Percentiles rank a stretch among this genome's conserved stretches.
phyloP scores from a whole-genome alignment of 805 yeast genomes.

The Helenozyma rhizophorensis region DNA sequence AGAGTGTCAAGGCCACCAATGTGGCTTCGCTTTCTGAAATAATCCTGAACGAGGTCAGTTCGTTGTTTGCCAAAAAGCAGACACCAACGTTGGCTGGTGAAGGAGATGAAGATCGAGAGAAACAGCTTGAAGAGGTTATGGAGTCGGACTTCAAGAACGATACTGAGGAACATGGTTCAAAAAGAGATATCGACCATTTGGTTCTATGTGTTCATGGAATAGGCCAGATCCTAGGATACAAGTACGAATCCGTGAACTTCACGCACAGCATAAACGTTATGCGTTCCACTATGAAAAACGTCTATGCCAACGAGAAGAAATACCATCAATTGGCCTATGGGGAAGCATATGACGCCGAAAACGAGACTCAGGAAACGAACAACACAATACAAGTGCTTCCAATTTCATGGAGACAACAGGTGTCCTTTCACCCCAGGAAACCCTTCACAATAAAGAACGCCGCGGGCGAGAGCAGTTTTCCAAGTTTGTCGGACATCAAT shows the following conservation, averaged over 20 bases:
- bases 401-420: constrained; percentile 83
- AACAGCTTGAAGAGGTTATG: constrained; percentile 9
- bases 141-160: constrained; percentile 9
- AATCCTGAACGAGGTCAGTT: constrained; percentile 25
- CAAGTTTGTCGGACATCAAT: constrained; percentile 67
- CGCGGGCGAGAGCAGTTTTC: constrained; percentile 43
- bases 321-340: constrained; percentile 33
- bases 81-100: constrained; percentile 4
- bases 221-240: constrained; percentile 81
- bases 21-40: constrained; percentile 31
- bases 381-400: constrained; percentile 82
- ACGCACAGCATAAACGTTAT: constrained; percentile 75
- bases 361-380: constrained; percentile 24
- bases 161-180: constrained; percentile 1
- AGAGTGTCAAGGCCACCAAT: constrained; percentile 27
- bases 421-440: constrained; percentile 54
- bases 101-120: constrained; percentile 14
- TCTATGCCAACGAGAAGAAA: constrained; percentile 36
- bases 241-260: constrained; percentile 78
- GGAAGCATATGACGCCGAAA: constrained; percentile 14
- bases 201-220: constrained; percentile 93
- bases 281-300: constrained; percentile 51
- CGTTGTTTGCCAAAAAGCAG: constrained; percentile 16
- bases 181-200: constrained; percentile 51
- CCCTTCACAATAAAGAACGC: constrained; percentile 31